Conservation (phyloP, 129 eudicot species). For the Ambrosia trifida region DNA sequence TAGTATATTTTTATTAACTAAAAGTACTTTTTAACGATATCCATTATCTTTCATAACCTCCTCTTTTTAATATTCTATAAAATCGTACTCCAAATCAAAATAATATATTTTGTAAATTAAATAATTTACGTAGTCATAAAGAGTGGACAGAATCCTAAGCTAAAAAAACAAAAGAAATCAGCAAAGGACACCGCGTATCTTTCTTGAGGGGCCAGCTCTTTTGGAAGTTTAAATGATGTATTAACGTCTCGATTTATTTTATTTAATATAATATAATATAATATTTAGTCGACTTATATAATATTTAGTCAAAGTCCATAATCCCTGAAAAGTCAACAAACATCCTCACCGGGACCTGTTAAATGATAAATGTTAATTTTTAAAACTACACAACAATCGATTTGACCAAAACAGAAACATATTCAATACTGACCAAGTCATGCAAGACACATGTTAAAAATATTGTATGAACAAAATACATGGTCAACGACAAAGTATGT, state of each 20-base stretch:
- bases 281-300: no score
- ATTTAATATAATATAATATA: no score
- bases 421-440: conserved; percentile 18
- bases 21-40: no score
- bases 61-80: background rate
- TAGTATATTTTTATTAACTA: no score
- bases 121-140: conserved; percentile 13
- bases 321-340: conserved; percentile 27
- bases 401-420: conserved; percentile 13
- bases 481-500: background rate
- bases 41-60: no score
- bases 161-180: conserved; percentile 28
- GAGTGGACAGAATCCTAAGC: conserved; percentile 30
- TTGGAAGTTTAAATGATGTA: conserved; percentile 18
- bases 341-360: conserved; percentile 15
- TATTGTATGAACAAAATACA: background rate
- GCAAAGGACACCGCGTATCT: conserved; percentile 32
- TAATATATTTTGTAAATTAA: background rate
- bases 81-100: conserved; percentile 16
- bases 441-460: no score
- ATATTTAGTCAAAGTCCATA: conserved; percentile 13
- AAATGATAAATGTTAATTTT: background rate
- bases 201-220: conserved; percentile 10
- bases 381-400: background rate
- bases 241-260: conserved; percentile 18